phyloP scores from a whole-genome alignment of 2,329 filamentous ascomycete genomes.

The Xylaria sp. region DNA sequence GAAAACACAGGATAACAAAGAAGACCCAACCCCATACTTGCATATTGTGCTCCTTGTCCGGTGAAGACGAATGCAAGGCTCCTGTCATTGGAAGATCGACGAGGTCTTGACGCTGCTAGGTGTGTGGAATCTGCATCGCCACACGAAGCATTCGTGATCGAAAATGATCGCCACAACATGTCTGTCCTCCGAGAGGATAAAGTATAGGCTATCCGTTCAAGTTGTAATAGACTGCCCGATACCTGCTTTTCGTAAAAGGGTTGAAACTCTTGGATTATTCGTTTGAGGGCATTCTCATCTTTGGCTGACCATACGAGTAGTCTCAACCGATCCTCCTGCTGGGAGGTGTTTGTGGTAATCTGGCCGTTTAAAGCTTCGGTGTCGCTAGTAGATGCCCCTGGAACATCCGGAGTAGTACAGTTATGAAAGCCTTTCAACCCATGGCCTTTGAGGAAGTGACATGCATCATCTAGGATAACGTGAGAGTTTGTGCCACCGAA shows the following conservation, averaged over 20 bases:
- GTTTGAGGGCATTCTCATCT: constrained; percentile 34
- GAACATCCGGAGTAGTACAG: constrained; percentile 16
- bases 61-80: constrained; percentile 39
- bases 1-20: constrained; percentile 33
- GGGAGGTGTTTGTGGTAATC: neutral
- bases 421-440: constrained; percentile 23
- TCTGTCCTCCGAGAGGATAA: constrained; percentile 32
- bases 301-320: constrained; percentile 37
- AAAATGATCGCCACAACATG: constrained; percentile 34
- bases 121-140: constrained; percentile 5
- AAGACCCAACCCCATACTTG: constrained; percentile 31
- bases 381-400: too few species aligned
- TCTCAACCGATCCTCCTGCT: constrained; percentile 1
- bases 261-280: constrained; percentile 29
- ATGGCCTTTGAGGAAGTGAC: constrained; percentile 24
- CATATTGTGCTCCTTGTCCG: constrained; percentile 35
- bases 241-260: constrained; percentile 26
- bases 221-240: constrained; percentile 5
- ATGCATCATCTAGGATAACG: constrained; percentile 32
- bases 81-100: constrained; percentile 24
- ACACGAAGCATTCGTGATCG: constrained; percentile 17
- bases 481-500: constrained; percentile 35
- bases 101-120: constrained; percentile 13
- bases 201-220: constrained; percentile 34
- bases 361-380: too few species aligned